A percentile compares a stretch with the other conserved stretches of the same genome.
These are phyloP conservation scores for Secale cereale DNA, from an alignment of 176 grass and related monocot species.

Conservation along the genomic window DNA sequence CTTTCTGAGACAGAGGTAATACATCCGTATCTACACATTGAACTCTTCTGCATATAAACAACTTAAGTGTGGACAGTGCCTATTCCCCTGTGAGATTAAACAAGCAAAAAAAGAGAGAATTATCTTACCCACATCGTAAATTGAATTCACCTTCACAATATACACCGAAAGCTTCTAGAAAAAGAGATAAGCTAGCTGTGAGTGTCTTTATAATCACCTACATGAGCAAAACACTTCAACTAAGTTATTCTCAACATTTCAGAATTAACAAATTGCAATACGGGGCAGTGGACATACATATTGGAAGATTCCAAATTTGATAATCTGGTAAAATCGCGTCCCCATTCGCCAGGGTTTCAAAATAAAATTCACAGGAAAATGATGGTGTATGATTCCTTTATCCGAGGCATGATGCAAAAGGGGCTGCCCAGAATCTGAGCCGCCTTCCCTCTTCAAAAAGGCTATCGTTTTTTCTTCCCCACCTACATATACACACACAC, in stretches of 20 bases:
- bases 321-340: slow-evolving; percentile 72
- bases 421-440: slow-evolving; percentile 53
- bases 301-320: slow-evolving; percentile 98
- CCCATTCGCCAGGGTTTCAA: slow-evolving; percentile 85
- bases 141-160: slow-evolving; percentile 98
- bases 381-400: slow-evolving; percentile 89
- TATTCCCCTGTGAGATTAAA: neutral
- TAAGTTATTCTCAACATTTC: slow-evolving; percentile 15
- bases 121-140: slow-evolving; percentile 81
- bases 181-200: slow-evolving; percentile 78
- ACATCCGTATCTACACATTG: neutral
- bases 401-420: slow-evolving; percentile 60
- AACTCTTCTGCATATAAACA: slow-evolving; percentile 21
- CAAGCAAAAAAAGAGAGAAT: slow-evolving; percentile 12
- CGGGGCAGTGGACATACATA: slow-evolving; percentile 57
- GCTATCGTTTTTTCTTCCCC: slow-evolving; percentile 94
- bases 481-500: slow-evolving; percentile 46
- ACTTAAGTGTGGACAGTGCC: neutral
- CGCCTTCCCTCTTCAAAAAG: slow-evolving; percentile 86
- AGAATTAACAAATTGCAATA: slow-evolving; percentile 12
- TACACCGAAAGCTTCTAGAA: slow-evolving; percentile 89
- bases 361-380: slow-evolving; percentile 92
- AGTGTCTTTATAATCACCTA: slow-evolving; percentile 99
- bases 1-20: no score
- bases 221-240: slow-evolving; percentile 6